Conservation (phyloP, 208 protist genomes). For the Porcisia deanei region DNA sequence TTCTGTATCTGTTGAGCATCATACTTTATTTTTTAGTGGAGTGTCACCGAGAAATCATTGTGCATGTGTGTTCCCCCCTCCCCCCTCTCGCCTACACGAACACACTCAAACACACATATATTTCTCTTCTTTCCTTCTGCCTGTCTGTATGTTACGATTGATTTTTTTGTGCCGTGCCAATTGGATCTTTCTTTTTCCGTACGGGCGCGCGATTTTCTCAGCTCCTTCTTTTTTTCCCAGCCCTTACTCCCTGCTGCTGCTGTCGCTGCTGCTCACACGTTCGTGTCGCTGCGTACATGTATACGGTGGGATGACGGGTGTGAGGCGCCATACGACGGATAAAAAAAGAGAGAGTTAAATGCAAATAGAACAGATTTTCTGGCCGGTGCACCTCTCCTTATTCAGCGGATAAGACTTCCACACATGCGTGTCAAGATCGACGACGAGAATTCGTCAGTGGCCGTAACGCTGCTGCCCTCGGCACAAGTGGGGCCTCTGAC, state of each 20-base stretch:
- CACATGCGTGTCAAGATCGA: slow-evolving; percentile 13
- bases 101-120: neutral
- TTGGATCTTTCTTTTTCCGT: neutral
- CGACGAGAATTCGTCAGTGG: slow-evolving; percentile 21
- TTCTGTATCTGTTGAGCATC: neutral
- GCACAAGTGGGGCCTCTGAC: slow-evolving; percentile 3
- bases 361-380: neutral
- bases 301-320: too few species aligned
- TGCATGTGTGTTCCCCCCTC: neutral
- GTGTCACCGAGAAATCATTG: neutral
- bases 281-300: too few species aligned
- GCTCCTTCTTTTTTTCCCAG: too few species aligned
- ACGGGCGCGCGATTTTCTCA: too few species aligned
- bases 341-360: neutral
- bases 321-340: too few species aligned
- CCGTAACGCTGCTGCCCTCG: slow-evolving; percentile 13
- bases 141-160: neutral
- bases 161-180: neutral
- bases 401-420: neutral
- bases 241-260: too few species aligned
- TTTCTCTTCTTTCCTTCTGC: neutral
- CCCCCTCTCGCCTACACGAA: neutral
- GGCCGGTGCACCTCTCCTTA: neutral
- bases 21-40: neutral
- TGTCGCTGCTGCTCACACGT: too few species aligned